Evolutionary conservation across 768 basidiomycete species (phyloP), one percentile per base, ranked within the genome.

Genomic region (Clathrus columnatus): DNA sequence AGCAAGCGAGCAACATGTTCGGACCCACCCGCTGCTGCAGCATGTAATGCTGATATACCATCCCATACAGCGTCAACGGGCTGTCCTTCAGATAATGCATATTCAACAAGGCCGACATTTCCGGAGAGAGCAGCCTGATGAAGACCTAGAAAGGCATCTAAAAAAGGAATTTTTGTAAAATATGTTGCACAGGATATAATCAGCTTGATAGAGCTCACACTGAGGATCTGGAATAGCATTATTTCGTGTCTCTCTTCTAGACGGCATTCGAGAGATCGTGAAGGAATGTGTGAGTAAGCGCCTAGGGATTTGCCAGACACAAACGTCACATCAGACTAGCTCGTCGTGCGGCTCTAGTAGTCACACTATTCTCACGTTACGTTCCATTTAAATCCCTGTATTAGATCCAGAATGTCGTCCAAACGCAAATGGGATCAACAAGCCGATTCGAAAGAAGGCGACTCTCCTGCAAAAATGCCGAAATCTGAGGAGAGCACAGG

Each of bases 11-110:
- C 92, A 44, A 97, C 88, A 56, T 84, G 79, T 54, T 87, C 89
- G 65, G 82, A 89, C 1, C 96, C 96, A 21, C 91, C 91, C 0
- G 91, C 87, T 61, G 84, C 89, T 1, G 95, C 96, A 3, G 92
- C 94, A 66, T 99, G 96, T 7, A 99, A 77, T 2, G 96, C 94
- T n/a, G 96, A 82, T 2, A 99, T 88, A 30, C 96, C 96, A 65
- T 95, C 91, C 51, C 97, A 80, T 28, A 96, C 91, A 4, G 92
- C 89, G 69, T 99, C 97, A 69, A 95, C 83, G 8, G 96, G 95
- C 64, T 98, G 96, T 7, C 95, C 95, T 63, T 94, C 86, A 2
- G 84, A 82, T 21, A 99, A 77, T 1, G 96, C 96, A 68, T 91
- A 96, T 67, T 87, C 85, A 57, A 91, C 93, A 58, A 95, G 84